Evolutionary conservation across 2,329 filamentous ascomycete genomes (phyloP), one percentile per base, ranked within the genome.

Genomic region (Eutypa lata): DNA sequence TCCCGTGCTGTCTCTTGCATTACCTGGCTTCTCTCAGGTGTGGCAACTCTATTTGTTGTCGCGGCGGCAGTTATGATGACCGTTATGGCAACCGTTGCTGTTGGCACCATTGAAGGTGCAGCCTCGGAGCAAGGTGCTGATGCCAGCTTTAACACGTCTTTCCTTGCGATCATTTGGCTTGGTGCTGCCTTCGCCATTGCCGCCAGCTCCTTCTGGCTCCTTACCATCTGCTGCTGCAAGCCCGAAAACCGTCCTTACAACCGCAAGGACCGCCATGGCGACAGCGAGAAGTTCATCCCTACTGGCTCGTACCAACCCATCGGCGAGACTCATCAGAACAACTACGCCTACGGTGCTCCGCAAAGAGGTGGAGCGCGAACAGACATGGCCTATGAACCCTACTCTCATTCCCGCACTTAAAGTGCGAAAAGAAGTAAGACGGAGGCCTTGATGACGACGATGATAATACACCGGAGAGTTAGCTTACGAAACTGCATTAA

Each of bases 161-260:
- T 89, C 75, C 84, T 94, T 51, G 80, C 80, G 35, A 74, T 85
- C 19, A 83, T 88, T 63, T 97, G 92, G 90, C 77, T 97, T 55
- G 87, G 86, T 43, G 87, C 87, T 38, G 89, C 83, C 26, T 91
- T 95, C 68, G 87, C 88, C 56, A 68, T 94, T 33, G 89, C 72
- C 42, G 87, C 88, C 7, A 84, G 83, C 58, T 73, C 96, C 68
- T 97, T 97, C 87, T 97, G 94, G 93, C 76, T 92, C 66, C 84
- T 95, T 71, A 90, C 86, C 71, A 82, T 89, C 65, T 97, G 93
- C 87, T 97, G 92, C 84, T 96, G 92, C 79, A 85, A 82, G 53
- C 73, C 76, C 62, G 90, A 90, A 59, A 71, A 68, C 62, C 69
- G 68, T 57, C 56, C 63, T 46, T 62, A 68, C 58, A 50, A 57